Base-by-base conservation (phyloP, 805 yeast genomes). In the Metschnikowia peoriensis region DNA sequence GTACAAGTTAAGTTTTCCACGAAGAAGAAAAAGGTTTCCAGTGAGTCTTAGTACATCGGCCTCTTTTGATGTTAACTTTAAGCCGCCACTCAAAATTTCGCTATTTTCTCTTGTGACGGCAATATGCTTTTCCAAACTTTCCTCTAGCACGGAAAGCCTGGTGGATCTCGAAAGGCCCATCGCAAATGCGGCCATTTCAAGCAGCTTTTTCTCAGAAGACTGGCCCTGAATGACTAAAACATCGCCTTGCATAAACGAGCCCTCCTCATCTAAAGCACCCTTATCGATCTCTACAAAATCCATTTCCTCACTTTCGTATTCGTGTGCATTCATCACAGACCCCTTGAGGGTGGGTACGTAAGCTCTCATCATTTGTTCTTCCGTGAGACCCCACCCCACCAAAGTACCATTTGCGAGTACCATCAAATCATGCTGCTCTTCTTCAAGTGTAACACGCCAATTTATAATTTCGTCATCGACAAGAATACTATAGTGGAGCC, bases 131-230 rank as follows among this genome's bases (percentile, higher is more conserved):
- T 91, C 97, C 41, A 90, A 71, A 4, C 85, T 76, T 28, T 79
- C 75, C 66, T 92, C 97, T 38, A 92, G 67, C 1, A 90, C 83
- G 0, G 96, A 91, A 42, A 92, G 73, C 63, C 94, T 81, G 0
- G 97, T 91, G 2, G 96, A 88, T 59, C 97, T 71, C 0, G 97
- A 86, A 34, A 92, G 71, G 0, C 97, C 97, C 49, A 89, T 85
- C 1, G 96, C 86, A 67, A 91, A 91, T 0, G 97, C 97, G 9
- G 91, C 87, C 70, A 86, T 89, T 62, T 90, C 96, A 38, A 88
- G 69, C 37, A 86, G 61, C 38, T 80, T 76, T 54, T 80, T 76
- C 29, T 44, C 46, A n/a, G 75, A 70, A 5, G 61, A 59, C 0
- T 66, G 61, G 1, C 84, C 85, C 54, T 79, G 80, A n/a, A 91